A percentile compares a stretch with the other conserved stretches of the same genome.
phyloP scores from a whole-genome alignment of 2,329 filamentous ascomycete genomes.

The Ceratocystis ficicola region DNA sequence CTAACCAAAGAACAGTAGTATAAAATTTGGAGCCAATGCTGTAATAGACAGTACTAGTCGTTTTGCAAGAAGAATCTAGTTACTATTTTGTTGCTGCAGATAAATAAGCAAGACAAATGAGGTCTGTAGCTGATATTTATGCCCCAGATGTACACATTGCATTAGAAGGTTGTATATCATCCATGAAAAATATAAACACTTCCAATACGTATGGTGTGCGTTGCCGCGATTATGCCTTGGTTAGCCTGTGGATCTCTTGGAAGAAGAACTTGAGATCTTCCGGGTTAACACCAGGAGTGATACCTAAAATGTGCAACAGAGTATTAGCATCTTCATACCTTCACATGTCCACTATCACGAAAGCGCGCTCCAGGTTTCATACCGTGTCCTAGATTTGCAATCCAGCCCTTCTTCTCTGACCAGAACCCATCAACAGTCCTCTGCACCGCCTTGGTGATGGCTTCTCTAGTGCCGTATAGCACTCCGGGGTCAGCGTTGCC shows the following conservation, averaged over 20 bases:
- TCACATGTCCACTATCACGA: slow-evolving; percentile 18
- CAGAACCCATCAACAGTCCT: slow-evolving; percentile 80
- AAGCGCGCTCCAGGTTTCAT: slow-evolving; percentile 29
- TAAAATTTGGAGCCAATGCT: no score
- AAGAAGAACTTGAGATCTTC: slow-evolving; percentile 91
- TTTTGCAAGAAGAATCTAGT: not conserved
- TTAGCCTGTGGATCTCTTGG: slow-evolving; percentile 70
- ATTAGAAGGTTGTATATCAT: no score
- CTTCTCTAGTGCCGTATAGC: slow-evolving; percentile 69
- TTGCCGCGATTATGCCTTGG: slow-evolving; percentile 33
- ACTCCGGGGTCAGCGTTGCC: slow-evolving; percentile 94
- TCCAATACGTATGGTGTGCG: not conserved
- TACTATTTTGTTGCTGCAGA: not conserved
- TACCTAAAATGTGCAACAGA: slow-evolving; percentile 41
- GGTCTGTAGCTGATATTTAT: not conserved
- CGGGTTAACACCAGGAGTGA: slow-evolving; percentile 88
- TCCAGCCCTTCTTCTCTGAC: slow-evolving; percentile 73
- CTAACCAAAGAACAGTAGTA: no score
- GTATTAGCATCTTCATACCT: slow-evolving; percentile 22
- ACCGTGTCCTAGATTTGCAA: slow-evolving; percentile 93
- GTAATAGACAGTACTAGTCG: no score
- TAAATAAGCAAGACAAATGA: not conserved
- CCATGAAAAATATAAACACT: no score
- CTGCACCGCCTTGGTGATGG: slow-evolving; percentile 72
- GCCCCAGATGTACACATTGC: not conserved